Base-by-base conservation (phyloP, 139 green algal species). In the Chlorella sorokiniana region DNA sequence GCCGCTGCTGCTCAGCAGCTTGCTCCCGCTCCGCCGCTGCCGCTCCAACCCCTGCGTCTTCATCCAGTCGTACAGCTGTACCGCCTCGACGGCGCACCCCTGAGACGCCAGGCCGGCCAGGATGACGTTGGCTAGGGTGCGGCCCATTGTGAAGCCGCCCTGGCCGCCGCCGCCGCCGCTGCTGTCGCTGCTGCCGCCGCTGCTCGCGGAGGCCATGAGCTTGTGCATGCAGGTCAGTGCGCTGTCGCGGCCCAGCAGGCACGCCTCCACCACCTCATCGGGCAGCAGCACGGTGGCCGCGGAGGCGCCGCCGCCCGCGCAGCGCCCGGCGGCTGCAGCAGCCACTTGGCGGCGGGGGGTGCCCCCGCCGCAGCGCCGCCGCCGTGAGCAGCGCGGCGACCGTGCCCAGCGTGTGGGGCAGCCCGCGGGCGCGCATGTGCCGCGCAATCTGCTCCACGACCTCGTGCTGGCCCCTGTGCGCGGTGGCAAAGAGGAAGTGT, bases 401-500 rank as follows among this genome's bases (percentile, higher is more conserved):
- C 3, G 59, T 81, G 59, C 75, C 75, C 40, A 70, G 40, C 14
- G 59, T 81, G 2, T 72, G 75, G 1, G 40, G 56, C 75, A 72
- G 41, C 4, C 75, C 75, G 0, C n/a, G 38, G 14, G 51, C 14
- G 1, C 59, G 59, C 59, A 59, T 56, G 75, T 81, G 75, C 16
- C 75, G 40, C 0, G 75, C 75, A 29, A 81, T 56, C 16, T 71
- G 59, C 41, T 81, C 75, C 40, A 81, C 75, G 6, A 81, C 59
- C 42, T 16, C 59, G 51, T 42, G 45, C 59, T 62, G 75, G n/a
- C 56, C 40, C 40, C 44, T 70, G 59, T 59, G 59, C 1, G 75
- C 75, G 40, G 67, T 56, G n/a, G 59, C 75, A 71, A 72, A 79
- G 41, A 78, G 37, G 29, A 81, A 81, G 40, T 81, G 75, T 20